Evolutionary conservation across 495 filamentous ascomycete species (phyloP).

Genomic region (Penicillium atrosanguineum): DNA sequence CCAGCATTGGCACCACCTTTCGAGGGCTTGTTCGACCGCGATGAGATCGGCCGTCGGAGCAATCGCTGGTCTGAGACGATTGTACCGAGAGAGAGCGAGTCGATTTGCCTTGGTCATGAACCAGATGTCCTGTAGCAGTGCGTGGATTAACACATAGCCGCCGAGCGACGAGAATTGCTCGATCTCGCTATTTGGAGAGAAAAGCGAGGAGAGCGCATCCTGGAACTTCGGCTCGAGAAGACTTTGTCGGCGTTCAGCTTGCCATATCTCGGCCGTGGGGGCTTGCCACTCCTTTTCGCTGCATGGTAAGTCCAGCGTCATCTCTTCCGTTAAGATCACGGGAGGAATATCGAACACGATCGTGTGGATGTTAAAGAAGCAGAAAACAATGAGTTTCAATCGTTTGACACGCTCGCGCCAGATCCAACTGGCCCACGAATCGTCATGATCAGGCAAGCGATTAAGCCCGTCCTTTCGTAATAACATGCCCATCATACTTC

Average conservation of each 20-base stretch:
- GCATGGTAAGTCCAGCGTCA: slow-evolving; percentile 59
- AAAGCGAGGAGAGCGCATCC: slow-evolving; percentile 31
- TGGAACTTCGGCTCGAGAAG: slow-evolving; percentile 34
- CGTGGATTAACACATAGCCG: slow-evolving; percentile 66
- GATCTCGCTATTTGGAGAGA: slow-evolving; percentile 19
- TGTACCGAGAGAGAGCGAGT: slow-evolving; percentile 39
- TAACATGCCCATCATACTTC: slow-evolving; percentile 36
- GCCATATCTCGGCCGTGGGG: slow-evolving; percentile 25
- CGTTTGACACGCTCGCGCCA: slow-evolving; percentile 41
- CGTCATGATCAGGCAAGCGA: slow-evolving; percentile 31
- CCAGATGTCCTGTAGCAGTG: slow-evolving; percentile 68
- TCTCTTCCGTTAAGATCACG: slow-evolving; percentile 58
- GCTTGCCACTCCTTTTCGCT: slow-evolving; percentile 43
- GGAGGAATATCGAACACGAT: slow-evolving; percentile 52
- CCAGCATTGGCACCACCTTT: slow-evolving; percentile 62
- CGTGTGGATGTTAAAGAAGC: slow-evolving; percentile 50
- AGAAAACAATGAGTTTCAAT: slow-evolving; percentile 47
- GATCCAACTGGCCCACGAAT: slow-evolving; percentile 50
- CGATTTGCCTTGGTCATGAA: slow-evolving; percentile 58
- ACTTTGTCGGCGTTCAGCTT: slow-evolving; percentile 25
- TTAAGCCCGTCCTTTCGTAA: slow-evolving; percentile 35
- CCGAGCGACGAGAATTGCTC: slow-evolving; percentile 56
- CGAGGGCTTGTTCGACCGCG: slow-evolving; percentile 56
- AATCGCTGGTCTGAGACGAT: slow-evolving; percentile 32
- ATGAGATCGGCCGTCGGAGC: slow-evolving; percentile 52